These are phyloP conservation scores for Vicia faba DNA, from an alignment of 306 rosid species.

Conservation along the genomic window DNA sequence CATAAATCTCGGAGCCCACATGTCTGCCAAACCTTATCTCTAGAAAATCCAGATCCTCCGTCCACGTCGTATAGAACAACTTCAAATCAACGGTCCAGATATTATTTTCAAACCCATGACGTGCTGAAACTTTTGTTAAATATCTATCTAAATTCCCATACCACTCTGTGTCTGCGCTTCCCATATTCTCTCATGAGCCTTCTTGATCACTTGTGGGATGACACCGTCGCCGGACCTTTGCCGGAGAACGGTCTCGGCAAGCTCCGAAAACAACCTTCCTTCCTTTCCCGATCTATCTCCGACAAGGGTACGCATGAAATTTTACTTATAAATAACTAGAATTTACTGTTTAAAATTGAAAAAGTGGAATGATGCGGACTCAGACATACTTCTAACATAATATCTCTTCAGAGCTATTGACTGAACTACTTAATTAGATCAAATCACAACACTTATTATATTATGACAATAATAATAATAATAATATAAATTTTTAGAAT, in stretches of 20 bases:
- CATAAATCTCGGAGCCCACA: slow-evolving; percentile 49
- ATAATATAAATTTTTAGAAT: not conserved
- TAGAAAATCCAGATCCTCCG: slow-evolving; percentile 43
- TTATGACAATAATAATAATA: not conserved
- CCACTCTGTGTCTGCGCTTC: not conserved
- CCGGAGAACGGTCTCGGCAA: slow-evolving; percentile 89
- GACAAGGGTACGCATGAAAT: slow-evolving; percentile 62
- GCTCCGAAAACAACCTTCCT: slow-evolving; percentile 66
- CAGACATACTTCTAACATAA: too few relatives aligned
- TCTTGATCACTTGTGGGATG: slow-evolving; percentile 97
- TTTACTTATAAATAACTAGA: too few relatives aligned
- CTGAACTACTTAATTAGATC: too few relatives aligned
- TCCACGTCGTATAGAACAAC: slow-evolving; percentile 44
- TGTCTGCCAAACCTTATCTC: slow-evolving; percentile 58
- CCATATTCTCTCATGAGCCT: slow-evolving; percentile 55
- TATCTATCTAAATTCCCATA: slow-evolving; percentile 21
- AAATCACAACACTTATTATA: too few relatives aligned
- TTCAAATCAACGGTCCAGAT: slow-evolving; percentile 44
- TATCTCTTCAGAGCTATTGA: too few relatives aligned
- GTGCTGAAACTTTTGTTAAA: slow-evolving; percentile 55
- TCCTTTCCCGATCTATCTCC: slow-evolving; percentile 47
- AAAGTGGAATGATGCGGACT: too few relatives aligned
- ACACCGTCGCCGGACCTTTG: slow-evolving; percentile 87
- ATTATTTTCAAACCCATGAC: not conserved
- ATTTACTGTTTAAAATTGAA: too few relatives aligned